phyloP scores from a whole-genome alignment of 306 rosid species.

The Cyclanthera cordifolia region DNA sequence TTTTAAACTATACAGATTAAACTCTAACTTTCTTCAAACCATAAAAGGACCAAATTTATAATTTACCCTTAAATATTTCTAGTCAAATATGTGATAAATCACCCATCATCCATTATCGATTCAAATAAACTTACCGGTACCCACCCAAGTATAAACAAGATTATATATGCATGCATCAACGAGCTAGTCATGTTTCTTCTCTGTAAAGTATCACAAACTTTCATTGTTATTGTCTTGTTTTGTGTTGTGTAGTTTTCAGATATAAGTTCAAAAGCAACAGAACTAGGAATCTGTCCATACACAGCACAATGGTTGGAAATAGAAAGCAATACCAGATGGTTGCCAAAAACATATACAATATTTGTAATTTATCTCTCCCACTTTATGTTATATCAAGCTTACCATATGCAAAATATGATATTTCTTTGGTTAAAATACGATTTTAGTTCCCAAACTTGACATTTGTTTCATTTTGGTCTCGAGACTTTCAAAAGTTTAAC shows the following conservation, averaged over 20 bases:
- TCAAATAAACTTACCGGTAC: background rate
- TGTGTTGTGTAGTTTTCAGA: constrained; percentile 49
- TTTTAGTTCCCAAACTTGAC: too few species aligned
- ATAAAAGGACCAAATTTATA: too few species aligned
- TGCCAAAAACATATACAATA: constrained; percentile 59
- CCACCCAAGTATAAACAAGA: background rate
- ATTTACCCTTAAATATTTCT: background rate
- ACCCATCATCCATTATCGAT: background rate
- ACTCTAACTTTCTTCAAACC: too few species aligned
- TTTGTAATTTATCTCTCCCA: constrained; percentile 40
- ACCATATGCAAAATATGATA: constrained; percentile 1
- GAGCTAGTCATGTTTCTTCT: background rate
- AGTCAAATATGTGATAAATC: background rate
- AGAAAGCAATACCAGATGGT: constrained; percentile 53
- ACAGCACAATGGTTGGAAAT: constrained; percentile 56
- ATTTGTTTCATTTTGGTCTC: too few species aligned
- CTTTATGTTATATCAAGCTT: constrained; percentile 11
- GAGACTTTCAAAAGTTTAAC: too few species aligned
- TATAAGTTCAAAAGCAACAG: constrained; percentile 34
- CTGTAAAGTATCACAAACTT: background rate
- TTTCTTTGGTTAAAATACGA: too few species aligned
- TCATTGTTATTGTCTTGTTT: background rate
- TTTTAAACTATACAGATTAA: too few species aligned
- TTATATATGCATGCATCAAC: background rate
- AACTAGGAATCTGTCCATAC: constrained; percentile 48